A percentile compares a stretch with the other conserved stretches of the same genome.
Evolutionary conservation across 805 yeast species (phyloP).

Genomic region (Candida sonorensis): DNA sequence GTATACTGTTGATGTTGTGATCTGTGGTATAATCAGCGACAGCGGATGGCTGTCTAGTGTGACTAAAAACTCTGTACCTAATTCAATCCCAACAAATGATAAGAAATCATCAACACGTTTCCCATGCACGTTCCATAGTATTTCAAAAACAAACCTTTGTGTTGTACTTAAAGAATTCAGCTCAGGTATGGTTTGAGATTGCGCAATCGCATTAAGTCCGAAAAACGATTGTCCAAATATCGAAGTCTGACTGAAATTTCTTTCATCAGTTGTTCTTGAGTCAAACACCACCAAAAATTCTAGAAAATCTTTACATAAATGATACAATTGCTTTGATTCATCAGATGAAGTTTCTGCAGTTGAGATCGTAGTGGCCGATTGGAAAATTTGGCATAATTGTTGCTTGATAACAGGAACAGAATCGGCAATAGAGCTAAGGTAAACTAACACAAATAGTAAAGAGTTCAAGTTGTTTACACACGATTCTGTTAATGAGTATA

Average conservation of each 20-base stretch:
- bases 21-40: too few relatives aligned
- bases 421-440: neutral
- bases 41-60: neutral
- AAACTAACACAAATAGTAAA: neutral
- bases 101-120: neutral
- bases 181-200: neutral
- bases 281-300: neutral
- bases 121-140: slow-evolving; percentile 1
- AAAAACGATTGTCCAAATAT: too few relatives aligned
- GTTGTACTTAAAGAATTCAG: neutral
- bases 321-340: neutral
- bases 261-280: neutral
- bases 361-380: neutral
- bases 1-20: too few relatives aligned
- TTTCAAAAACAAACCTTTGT: neutral
- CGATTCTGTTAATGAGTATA: too few relatives aligned
- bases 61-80: slow-evolving; percentile 1
- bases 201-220: too few relatives aligned
- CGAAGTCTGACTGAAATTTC: too few relatives aligned
- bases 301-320: neutral
- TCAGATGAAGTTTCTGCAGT: too few relatives aligned
- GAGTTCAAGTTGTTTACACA: too few relatives aligned
- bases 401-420: neutral
- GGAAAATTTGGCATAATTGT: neutral
- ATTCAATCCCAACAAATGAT: slow-evolving; percentile 1